These are phyloP conservation scores for Scheffersomyces stambukii DNA, from an alignment of 1,139 yeast species.

Conservation along the genomic window DNA sequence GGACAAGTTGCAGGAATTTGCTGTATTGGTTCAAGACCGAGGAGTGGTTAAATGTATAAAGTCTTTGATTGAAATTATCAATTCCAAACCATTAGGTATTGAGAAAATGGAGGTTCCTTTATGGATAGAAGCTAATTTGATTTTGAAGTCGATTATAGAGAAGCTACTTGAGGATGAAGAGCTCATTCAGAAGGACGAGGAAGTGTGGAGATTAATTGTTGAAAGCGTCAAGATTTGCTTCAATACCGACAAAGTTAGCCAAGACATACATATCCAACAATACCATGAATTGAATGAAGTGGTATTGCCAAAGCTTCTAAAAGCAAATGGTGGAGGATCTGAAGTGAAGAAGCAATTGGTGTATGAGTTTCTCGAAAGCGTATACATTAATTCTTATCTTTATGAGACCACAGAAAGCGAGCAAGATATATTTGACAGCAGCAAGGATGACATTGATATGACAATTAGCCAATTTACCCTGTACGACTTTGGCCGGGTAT, in stretches of 20 bases:
- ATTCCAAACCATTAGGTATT: constrained; percentile 36
- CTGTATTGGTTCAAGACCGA: constrained; percentile 40
- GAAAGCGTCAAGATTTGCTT: constrained; percentile 41
- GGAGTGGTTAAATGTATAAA: constrained; percentile 30
- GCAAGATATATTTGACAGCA: constrained; percentile 11
- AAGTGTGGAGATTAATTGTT: constrained; percentile 46
- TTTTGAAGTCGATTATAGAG: constrained; percentile 22
- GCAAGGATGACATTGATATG: constrained; percentile 7
- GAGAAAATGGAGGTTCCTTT: constrained; percentile 20
- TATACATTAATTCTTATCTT: constrained; percentile 31
- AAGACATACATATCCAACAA: constrained; percentile 44
- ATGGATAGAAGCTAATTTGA: constrained; percentile 41
- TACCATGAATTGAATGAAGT: constrained; percentile 40
- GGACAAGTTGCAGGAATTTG: constrained; percentile 22
- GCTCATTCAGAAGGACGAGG: constrained; percentile 15
- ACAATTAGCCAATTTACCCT: constrained; percentile 15
- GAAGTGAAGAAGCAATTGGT: constrained; percentile 26
- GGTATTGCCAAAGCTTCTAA: constrained; percentile 35
- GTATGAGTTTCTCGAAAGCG: constrained; percentile 36
- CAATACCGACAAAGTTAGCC: constrained; percentile 31
- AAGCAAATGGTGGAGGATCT: constrained; percentile 15
- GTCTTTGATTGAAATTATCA: constrained; percentile 23
- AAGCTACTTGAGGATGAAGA: constrained; percentile 14
- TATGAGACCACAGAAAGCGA: constrained; percentile 32
- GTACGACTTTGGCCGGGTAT: constrained; percentile 24